Percentiles rank a stretch among this genome's conserved stretches.
phyloP scores from a whole-genome alignment of 805 yeast species.

The Metschnikowia anglica region DNA sequence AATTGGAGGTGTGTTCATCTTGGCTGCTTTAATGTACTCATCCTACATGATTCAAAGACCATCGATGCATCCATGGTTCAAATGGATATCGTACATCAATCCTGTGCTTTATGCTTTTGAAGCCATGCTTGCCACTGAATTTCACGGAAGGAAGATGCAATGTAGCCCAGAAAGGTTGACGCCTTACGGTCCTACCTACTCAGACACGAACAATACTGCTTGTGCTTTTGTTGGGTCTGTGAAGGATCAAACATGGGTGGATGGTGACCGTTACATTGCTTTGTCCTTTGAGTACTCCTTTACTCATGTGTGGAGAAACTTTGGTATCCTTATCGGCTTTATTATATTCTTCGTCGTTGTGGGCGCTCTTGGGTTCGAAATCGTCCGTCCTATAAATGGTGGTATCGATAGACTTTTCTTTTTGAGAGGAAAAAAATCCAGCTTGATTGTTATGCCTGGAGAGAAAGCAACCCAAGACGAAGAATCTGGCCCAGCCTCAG shows the following conservation, averaged over 20 bases:
- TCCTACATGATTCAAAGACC: slow-evolving; percentile 33
- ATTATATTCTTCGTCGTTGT: slow-evolving; percentile 17
- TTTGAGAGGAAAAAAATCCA: slow-evolving; percentile 27
- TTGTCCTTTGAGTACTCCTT: slow-evolving; percentile 35
- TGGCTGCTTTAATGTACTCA: slow-evolving; percentile 32
- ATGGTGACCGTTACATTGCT: slow-evolving; percentile 36
- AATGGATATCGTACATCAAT: slow-evolving; percentile 40
- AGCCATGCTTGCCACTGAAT: slow-evolving; percentile 30
- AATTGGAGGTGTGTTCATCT: slow-evolving; percentile 48
- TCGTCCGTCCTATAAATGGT: slow-evolving; percentile 30
- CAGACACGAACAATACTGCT: slow-evolving; percentile 14
- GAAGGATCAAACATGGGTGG: slow-evolving; percentile 19
- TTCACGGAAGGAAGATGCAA: slow-evolving; percentile 31
- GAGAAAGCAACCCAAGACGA: slow-evolving; percentile 10
- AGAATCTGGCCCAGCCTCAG: slow-evolving; percentile 17
- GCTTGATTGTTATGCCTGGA: slow-evolving; percentile 18
- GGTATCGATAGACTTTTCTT: slow-evolving; percentile 35
- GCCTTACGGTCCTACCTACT: slow-evolving; percentile 29
- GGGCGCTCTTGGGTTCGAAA: slow-evolving; percentile 29
- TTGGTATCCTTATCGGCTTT: slow-evolving; percentile 45
- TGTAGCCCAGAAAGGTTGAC: slow-evolving; percentile 24
- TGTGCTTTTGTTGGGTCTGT: slow-evolving; percentile 19
- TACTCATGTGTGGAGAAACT: slow-evolving; percentile 47
- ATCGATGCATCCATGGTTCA: slow-evolving; percentile 37
- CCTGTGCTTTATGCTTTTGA: slow-evolving; percentile 33